Base-by-base conservation (phyloP, 768 basidiomycete species). In the Hebeloma cylindrosporum region DNA sequence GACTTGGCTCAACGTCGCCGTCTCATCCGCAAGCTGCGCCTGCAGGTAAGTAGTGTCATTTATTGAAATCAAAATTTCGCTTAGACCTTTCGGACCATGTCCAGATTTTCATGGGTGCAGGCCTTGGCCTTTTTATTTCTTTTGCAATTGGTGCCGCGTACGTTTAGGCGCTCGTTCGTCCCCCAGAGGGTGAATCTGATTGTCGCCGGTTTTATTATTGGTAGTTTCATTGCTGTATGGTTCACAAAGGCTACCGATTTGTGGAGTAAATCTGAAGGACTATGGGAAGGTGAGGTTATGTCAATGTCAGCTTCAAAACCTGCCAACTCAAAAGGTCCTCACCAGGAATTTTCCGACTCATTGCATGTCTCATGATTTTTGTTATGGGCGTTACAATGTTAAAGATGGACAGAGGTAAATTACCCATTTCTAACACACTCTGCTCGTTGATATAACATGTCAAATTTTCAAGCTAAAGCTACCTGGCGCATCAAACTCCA, bases 351-450 rank as follows among this genome's bases (percentile, higher is more conserved):
- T 90, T 88, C 58, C 69, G 81, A 51, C 65, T 89, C 44, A 72
- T 91, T 42, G 87, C 87, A 0, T 63, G 81, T 8, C 45, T 91
- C 55, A 81, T 96, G 77, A 93, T 96, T 58, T 90, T 93, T 63
- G 72, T 86, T 60, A 95, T 97, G 92, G 93, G 91, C 2, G 59
- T 97, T 28, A 85, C 87, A 26, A 94, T 98, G 88, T 80, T 99
- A 48, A 93, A 90, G 61, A 84, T 99, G 79, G 94, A 98, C 64
- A 76, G 85, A 58, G 75, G 74, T 71, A 57, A 33, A n/a, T 17
- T 14, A 14, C n/a, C 11, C 2, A 29, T 14, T 23, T n/a, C 11
- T 32, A 32, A 11, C 8, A n/a, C 11, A 40, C 20, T 11, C 26
- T 43, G 42, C 35, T 20, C 23, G 6, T 6, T 7, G 14, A 22